A percentile compares a stretch with the other conserved stretches of the same genome.
These are phyloP conservation scores for Geranium brycei DNA, from an alignment of 345 rosid genomes.

Conservation along the genomic window DNA sequence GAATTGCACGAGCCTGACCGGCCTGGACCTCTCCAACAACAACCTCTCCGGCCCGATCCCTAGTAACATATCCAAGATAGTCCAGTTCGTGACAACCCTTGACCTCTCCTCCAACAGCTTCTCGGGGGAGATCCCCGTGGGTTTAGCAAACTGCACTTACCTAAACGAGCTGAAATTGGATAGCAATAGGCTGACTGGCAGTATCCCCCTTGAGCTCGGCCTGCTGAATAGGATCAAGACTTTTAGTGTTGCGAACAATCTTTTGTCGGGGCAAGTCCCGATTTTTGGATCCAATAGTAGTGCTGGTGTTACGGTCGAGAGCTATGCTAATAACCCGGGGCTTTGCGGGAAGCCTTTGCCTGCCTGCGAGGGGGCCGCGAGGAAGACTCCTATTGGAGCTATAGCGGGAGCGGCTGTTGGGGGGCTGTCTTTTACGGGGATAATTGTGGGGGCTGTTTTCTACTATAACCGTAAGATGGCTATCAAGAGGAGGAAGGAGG, in stretches of 20 bases:
- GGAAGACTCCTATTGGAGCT: not conserved
- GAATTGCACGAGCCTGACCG: conserved; percentile 6
- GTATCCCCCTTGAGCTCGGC: conserved; percentile 7
- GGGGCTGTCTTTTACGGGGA: conserved; percentile 2
- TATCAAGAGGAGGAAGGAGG: conserved; percentile 9
- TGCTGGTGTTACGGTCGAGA: not conserved
- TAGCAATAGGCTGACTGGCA: conserved; percentile 12
- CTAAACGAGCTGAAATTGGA: conserved; percentile 6
- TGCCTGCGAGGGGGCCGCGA: not conserved
- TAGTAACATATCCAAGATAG: not conserved
- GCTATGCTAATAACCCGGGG: conserved; percentile 6
- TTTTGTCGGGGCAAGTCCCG: conserved; percentile 15
- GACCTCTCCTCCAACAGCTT: conserved; percentile 15
- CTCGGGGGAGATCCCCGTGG: conserved; percentile 17
- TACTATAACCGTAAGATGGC: not conserved
- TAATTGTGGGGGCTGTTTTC: not conserved
- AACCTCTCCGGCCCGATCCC: conserved; percentile 16
- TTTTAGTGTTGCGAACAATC: conserved; percentile 18
- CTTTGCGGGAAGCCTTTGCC: conserved; percentile 16
- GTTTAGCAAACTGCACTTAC: not conserved
- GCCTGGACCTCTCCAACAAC: conserved; percentile 12
- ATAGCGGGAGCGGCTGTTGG: conserved; percentile 11
- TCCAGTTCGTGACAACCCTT: not conserved
- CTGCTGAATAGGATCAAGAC: not conserved
- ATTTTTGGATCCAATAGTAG: not conserved